Conservation (phyloP, 495 filamentous ascomycete genomes). For the Amorphotheca resinae region DNA sequence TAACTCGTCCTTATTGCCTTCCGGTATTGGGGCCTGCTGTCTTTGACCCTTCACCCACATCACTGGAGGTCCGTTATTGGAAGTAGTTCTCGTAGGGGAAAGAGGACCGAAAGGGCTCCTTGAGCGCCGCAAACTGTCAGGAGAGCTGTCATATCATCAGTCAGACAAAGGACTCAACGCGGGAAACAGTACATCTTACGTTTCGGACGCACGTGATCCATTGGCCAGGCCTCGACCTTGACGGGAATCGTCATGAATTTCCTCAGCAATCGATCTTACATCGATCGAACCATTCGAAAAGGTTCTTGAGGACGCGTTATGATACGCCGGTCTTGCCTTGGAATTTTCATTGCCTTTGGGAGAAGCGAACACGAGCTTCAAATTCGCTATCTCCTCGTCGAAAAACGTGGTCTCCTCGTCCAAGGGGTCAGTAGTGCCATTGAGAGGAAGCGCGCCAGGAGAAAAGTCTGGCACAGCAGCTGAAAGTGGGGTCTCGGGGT, state of each 20-base stretch:
- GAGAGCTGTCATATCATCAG: constrained; percentile 12
- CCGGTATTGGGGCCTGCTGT: constrained; percentile 15
- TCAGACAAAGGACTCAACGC: background rate
- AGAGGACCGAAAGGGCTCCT: constrained; percentile 17
- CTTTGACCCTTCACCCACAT: constrained; percentile 22
- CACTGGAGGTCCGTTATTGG: constrained; percentile 17
- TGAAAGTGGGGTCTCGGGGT: constrained; percentile 48
- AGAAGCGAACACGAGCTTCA: constrained; percentile 23
- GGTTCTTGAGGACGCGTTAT: constrained; percentile 31
- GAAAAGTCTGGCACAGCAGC: constrained; percentile 68
- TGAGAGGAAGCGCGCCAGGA: constrained; percentile 36
- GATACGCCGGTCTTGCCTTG: constrained; percentile 23
- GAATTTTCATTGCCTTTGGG: constrained; percentile 10
- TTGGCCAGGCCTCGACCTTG: constrained; percentile 22
- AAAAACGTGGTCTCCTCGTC: constrained; percentile 35
- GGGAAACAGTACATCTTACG: constrained; percentile 18
- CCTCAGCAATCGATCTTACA: constrained; percentile 28
- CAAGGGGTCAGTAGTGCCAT: constrained; percentile 31
- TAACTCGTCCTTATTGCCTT: constrained; percentile 34
- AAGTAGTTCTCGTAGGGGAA: constrained; percentile 11
- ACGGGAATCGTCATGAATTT: constrained; percentile 19
- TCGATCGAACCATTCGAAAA: constrained; percentile 47
- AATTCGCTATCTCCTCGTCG: constrained; percentile 41
- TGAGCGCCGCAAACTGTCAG: constrained; percentile 15
- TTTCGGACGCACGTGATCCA: constrained; percentile 22